phyloP scores from a whole-genome alignment of 1,284 basidiomycete species.

The Boletus holoroseus region DNA sequence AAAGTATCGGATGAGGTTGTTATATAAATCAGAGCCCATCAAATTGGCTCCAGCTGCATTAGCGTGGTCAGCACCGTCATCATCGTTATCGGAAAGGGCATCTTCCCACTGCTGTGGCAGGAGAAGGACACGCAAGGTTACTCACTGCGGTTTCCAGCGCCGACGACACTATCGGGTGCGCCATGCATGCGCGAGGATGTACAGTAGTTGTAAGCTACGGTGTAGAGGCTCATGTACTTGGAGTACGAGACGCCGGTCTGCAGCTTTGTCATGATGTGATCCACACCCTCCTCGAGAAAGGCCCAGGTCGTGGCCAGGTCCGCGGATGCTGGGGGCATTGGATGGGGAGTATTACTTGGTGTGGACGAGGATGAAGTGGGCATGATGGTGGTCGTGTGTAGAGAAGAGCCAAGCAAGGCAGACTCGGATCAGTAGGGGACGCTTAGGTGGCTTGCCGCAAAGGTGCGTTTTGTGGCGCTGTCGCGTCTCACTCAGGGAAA shows the following conservation, averaged over 20 bases:
- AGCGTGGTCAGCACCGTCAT: constrained; percentile 17
- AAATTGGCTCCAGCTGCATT: constrained; percentile 81
- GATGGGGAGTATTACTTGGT: constrained; percentile 18
- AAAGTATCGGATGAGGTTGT: constrained; percentile 83
- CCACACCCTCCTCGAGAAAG: constrained; percentile 84
- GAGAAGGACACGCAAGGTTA: constrained; percentile 18
- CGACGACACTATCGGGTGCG: constrained; percentile 42
- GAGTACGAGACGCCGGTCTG: constrained; percentile 86
- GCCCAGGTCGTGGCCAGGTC: constrained; percentile 84
- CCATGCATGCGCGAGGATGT: constrained; percentile 84
- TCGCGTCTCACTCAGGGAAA: neutral
- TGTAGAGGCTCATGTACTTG: constrained; percentile 91
- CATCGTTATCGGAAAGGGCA: constrained; percentile 21
- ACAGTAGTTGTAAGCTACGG: constrained; percentile 95
- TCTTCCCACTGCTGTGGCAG: constrained; percentile 12
- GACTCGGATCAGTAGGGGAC: constrained; percentile 7
- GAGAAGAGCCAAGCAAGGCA: constrained; percentile 11
- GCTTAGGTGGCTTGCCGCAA: constrained; percentile 15
- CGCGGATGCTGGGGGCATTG: constrained; percentile 60
- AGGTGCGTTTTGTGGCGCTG: constrained; percentile 32
- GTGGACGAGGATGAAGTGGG: constrained; percentile 21
- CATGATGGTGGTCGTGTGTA: constrained; percentile 33
- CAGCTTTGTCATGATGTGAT: constrained; percentile 89
- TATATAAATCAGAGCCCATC: constrained; percentile 93
- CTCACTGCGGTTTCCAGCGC: constrained; percentile 57